Evolutionary conservation across 2,329 filamentous ascomycete genomes (phyloP).

Genomic region (Phialocephala subalpina): DNA sequence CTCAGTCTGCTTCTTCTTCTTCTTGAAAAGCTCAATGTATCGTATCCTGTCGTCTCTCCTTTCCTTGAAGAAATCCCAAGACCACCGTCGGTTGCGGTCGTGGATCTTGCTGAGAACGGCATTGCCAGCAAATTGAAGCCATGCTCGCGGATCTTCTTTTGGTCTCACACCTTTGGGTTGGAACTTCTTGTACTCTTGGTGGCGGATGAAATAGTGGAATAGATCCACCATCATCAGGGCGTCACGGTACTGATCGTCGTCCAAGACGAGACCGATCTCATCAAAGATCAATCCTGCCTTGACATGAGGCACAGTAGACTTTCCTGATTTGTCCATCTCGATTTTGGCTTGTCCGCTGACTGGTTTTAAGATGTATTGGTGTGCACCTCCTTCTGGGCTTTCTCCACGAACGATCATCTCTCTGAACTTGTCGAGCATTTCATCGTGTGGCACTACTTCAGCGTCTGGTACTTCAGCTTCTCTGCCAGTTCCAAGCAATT

Average conservation of each 20-base stretch:
- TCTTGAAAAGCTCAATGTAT: constrained; percentile 97
- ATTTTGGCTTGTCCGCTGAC: constrained; percentile 95
- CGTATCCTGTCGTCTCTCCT: constrained; percentile 86
- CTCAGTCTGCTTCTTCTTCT: constrained; percentile 77
- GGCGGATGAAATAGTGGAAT: constrained; percentile 97
- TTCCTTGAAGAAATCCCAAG: constrained; percentile 95
- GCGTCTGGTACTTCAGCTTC: constrained; percentile 68
- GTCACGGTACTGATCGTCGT: constrained; percentile 97
- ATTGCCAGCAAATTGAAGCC: constrained; percentile 90
- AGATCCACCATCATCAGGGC: constrained; percentile 97
- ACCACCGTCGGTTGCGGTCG: constrained; percentile 90
- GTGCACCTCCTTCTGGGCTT: constrained; percentile 59
- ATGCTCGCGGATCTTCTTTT: constrained; percentile 90
- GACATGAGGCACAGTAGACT: constrained; percentile 79
- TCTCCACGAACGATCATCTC: constrained; percentile 80
- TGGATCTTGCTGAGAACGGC: constrained; percentile 94
- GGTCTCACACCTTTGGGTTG: constrained; percentile 83
- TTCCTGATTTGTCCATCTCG: constrained; percentile 92
- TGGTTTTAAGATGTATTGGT: constrained; percentile 95
- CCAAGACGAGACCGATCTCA: constrained; percentile 96
- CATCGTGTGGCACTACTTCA: constrained; percentile 72
- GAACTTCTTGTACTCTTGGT: constrained; percentile 94
- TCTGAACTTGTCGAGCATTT: constrained; percentile 80
- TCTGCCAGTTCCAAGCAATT: constrained; percentile 82
- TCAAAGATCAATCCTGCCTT: constrained; percentile 94